phyloP scores from a whole-genome alignment of 495 filamentous ascomycete species.

The Friedmanniomyces simplex region DNA sequence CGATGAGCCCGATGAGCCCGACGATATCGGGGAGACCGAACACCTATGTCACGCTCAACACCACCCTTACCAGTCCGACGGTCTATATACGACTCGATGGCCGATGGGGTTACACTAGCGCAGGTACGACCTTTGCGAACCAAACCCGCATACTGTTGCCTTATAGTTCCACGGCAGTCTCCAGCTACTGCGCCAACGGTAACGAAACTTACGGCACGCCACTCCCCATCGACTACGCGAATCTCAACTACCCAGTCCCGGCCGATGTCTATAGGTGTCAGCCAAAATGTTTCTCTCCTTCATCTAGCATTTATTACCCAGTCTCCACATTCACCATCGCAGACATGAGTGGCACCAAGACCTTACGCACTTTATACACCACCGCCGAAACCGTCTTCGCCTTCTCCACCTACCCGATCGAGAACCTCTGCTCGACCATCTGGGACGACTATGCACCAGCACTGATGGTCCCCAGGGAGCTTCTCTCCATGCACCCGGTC shows the following conservation, averaged over 20 bases:
- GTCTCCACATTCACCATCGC: not conserved
- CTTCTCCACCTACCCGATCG: not conserved
- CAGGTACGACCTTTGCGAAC: not conserved
- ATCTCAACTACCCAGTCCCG: slow-evolving; percentile 10
- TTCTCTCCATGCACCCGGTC: not conserved
- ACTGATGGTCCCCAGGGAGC: not conserved
- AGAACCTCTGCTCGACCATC: slow-evolving; percentile 2
- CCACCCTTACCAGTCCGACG: slow-evolving; percentile 5
- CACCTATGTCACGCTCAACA: slow-evolving; percentile 2
- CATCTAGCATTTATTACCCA: not conserved
- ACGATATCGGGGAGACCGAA: not conserved
- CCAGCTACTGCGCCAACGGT: slow-evolving; percentile 2
- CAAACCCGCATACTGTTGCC: not conserved
- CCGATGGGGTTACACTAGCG: not conserved
- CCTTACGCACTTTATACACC: not conserved
- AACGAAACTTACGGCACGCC: not conserved
- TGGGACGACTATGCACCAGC: slow-evolving; percentile 6
- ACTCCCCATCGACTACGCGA: slow-evolving; percentile 1
- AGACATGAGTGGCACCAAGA: not conserved
- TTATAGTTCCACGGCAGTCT: not conserved
- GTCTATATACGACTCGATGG: slow-evolving; percentile 3
- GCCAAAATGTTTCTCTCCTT: slow-evolving; percentile 2
- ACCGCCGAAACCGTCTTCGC: not conserved
- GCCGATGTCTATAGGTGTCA: slow-evolving; percentile 6
- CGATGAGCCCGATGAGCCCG: no score